Conservation (phyloP, 1,139 yeast species). For the Pichia sp. region DNA sequence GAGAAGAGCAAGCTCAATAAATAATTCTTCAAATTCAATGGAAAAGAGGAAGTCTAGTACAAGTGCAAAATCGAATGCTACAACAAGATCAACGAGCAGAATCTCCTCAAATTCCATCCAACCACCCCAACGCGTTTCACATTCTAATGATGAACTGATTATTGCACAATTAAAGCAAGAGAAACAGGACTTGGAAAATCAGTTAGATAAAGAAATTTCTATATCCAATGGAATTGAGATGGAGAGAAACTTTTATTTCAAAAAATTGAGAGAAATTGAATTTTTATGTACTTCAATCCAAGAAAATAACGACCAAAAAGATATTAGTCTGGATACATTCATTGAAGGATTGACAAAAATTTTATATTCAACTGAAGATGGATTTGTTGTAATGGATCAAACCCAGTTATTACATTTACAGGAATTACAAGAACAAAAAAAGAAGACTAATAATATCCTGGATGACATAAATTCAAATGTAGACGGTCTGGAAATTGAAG, state of each 20-base stretch:
- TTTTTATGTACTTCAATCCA: slow-evolving; percentile 57
- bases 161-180: neutral
- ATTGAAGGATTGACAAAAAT: slow-evolving; percentile 63
- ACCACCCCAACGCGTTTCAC: too few relatives aligned
- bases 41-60: too few relatives aligned
- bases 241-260: slow-evolving; percentile 86
- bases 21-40: neutral
- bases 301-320: slow-evolving; percentile 31
- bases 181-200: neutral
- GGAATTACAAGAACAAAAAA: too few relatives aligned
- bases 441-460: too few relatives aligned
- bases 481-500: too few relatives aligned
- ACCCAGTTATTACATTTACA: too few relatives aligned
- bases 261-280: slow-evolving; percentile 83
- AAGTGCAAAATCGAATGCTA: neutral
- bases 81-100: neutral
- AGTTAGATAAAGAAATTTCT: neutral
- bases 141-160: too few relatives aligned
- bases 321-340: slow-evolving; percentile 28
- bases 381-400: slow-evolving; percentile 21
- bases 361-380: slow-evolving; percentile 75
- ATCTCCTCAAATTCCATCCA: too few relatives aligned
- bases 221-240: slow-evolving; percentile 41
- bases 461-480: too few relatives aligned
- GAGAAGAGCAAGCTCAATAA: neutral